These are phyloP conservation scores for Cadophora malorum DNA, from an alignment of 2,329 filamentous ascomycete genomes.

Conservation along the genomic window DNA sequence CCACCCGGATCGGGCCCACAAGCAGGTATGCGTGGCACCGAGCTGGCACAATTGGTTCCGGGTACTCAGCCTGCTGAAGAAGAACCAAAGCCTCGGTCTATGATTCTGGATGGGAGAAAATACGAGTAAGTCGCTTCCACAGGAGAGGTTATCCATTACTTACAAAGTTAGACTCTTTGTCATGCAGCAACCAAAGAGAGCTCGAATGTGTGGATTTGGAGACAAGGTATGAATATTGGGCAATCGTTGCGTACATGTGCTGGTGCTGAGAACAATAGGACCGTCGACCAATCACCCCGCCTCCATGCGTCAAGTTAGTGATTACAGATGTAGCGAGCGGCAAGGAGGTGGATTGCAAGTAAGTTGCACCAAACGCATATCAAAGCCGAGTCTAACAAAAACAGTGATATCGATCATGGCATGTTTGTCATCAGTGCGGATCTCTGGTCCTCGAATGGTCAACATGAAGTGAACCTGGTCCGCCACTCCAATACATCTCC, in stretches of 20 bases:
- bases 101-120: conserved; percentile 36
- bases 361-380: conserved; percentile 45
- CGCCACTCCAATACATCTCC: conserved; percentile 70
- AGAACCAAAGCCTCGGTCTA: conserved; percentile 34
- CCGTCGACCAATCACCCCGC: conserved; percentile 92
- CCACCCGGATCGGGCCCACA: conserved; percentile 33
- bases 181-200: conserved; percentile 88
- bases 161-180: conserved; percentile 70
- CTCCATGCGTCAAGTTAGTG: conserved; percentile 85
- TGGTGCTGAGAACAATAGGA: conserved; percentile 61
- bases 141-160: conserved; percentile 20
- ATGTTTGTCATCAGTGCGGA: conserved; percentile 75
- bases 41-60: conserved; percentile 30
- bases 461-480: conserved; percentile 71
- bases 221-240: conserved; percentile 74
- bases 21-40: conserved; percentile 19
- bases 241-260: conserved; percentile 10
- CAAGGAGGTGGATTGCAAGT: conserved; percentile 86
- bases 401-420: conserved; percentile 70
- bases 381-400: conserved; percentile 21
- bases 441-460: conserved; percentile 67
- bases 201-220: conserved; percentile 98
- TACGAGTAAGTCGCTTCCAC: conserved; percentile 40
- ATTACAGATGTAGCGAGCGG: conserved; percentile 77
- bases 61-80: conserved; percentile 29